phyloP scores from a whole-genome alignment of 805 yeast genomes.

The Pichia kluyveri region DNA sequence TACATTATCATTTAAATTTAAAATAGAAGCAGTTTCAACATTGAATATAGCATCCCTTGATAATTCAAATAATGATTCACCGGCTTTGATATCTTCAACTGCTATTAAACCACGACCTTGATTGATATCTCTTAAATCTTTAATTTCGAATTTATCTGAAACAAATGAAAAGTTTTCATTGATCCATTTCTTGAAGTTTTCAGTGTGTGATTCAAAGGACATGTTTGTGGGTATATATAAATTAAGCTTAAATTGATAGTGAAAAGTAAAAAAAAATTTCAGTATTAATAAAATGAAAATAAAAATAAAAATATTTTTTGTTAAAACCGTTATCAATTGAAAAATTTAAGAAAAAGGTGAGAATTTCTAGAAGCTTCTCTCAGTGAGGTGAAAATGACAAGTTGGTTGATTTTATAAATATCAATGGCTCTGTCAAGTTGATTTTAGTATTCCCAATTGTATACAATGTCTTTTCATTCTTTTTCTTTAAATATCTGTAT shows the following conservation, averaged over 20 bases:
- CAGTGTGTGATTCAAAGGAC: conserved; percentile 25
- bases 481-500: too few species aligned
- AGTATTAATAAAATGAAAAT: neutral
- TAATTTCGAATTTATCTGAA: conserved; percentile 48
- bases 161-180: conserved; percentile 32
- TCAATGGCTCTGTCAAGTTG: neutral
- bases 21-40: conserved; percentile 45
- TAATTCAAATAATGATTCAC: conserved; percentile 59
- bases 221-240: neutral
- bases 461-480: too few species aligned
- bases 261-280: neutral
- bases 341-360: too few species aligned
- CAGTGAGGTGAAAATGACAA: too few species aligned
- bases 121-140: conserved; percentile 45
- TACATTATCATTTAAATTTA: conserved; percentile 24
- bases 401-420: too few species aligned
- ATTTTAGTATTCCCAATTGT: too few species aligned
- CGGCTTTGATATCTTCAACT: conserved; percentile 44
- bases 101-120: conserved; percentile 83
- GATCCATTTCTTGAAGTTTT: conserved; percentile 38
- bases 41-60: conserved; percentile 54
- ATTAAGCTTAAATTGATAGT: neutral
- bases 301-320: neutral
- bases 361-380: too few species aligned
- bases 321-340: neutral